Percentiles rank a stretch among this genome's conserved stretches.
These are phyloP conservation scores for Alternaria burnsii DNA, from an alignment of 2,329 filamentous ascomycete species.

Conservation along the genomic window DNA sequence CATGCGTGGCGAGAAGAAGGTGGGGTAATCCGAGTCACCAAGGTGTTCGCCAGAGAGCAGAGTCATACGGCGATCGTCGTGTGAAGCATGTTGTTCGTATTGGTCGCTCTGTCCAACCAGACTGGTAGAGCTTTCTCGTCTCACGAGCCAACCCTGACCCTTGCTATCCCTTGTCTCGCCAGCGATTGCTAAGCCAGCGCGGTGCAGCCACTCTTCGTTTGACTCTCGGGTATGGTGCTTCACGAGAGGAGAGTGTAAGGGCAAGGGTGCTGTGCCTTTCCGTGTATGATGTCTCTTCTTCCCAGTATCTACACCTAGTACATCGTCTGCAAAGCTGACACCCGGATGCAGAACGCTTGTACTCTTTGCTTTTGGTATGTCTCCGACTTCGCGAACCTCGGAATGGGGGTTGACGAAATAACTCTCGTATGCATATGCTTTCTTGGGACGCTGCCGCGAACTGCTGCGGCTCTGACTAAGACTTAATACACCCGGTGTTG, in stretches of 20 bases:
- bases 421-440: constrained; percentile 43
- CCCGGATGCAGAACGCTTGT: constrained; percentile 51
- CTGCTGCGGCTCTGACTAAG: constrained; percentile 50
- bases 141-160: constrained; percentile 68
- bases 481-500: constrained; percentile 59
- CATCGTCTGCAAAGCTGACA: constrained; percentile 39
- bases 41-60: constrained; percentile 47
- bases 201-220: constrained; percentile 66
- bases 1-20: constrained; percentile 41
- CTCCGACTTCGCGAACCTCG: constrained; percentile 36
- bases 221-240: constrained; percentile 44
- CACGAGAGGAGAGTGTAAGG: constrained; percentile 33
- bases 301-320: constrained; percentile 8
- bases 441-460: constrained; percentile 49
- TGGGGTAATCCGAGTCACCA: constrained; percentile 43
- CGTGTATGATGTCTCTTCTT: constrained; percentile 36
- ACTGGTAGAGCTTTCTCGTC: constrained; percentile 64
- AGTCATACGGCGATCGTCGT: constrained; percentile 37
- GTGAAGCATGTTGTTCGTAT: constrained; percentile 39
- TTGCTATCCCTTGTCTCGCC: constrained; percentile 67
- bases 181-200: constrained; percentile 65
- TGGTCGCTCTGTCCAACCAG: constrained; percentile 54
- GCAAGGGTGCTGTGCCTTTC: constrained; percentile 43
- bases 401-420: constrained; percentile 41
- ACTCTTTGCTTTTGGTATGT: constrained; percentile 58